Conservation (phyloP, 2,329 filamentous ascomycete species). For the Colletotrichum sp. region DNA sequence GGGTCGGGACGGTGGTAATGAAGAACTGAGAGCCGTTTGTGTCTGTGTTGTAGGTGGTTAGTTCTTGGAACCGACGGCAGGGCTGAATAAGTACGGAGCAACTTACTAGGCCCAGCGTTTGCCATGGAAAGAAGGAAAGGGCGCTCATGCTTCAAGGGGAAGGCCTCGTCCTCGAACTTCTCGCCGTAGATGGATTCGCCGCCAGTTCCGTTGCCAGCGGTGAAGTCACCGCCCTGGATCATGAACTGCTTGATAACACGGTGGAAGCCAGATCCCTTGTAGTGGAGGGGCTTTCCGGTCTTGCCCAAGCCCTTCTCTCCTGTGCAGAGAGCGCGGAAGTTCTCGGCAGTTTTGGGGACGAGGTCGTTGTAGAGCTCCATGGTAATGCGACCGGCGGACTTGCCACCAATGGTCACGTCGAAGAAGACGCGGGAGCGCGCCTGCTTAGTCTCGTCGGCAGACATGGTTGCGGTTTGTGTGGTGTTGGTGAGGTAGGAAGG, state of each 20-base stretch:
- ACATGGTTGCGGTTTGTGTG: neutral
- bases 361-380: slow-evolving; percentile 82
- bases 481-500: neutral
- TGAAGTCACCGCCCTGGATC: slow-evolving; percentile 98
- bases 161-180: slow-evolving; percentile 98
- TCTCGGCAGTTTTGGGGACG: slow-evolving; percentile 94
- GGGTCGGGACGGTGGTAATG: slow-evolving; percentile 92
- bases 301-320: slow-evolving; percentile 90
- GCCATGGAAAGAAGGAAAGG: slow-evolving; percentile 98
- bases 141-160: slow-evolving; percentile 87
- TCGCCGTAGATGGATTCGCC: slow-evolving; percentile 97
- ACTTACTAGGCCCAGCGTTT: slow-evolving; percentile 87
- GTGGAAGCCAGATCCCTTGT: slow-evolving; percentile 93
- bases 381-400: slow-evolving; percentile 76
- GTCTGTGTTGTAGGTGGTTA: slow-evolving; percentile 47
- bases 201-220: slow-evolving; percentile 89
- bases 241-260: slow-evolving; percentile 98
- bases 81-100: neutral
- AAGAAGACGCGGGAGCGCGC: slow-evolving; percentile 87
- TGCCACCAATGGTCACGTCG: slow-evolving; percentile 82
- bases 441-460: slow-evolving; percentile 36
- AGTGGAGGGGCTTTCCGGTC: slow-evolving; percentile 84
- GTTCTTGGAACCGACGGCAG: neutral
- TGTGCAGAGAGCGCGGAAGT: slow-evolving; percentile 93
- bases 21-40: slow-evolving; percentile 99